Conservation (phyloP, 116 monocot genomes). For the Thalassia testudinum region DNA sequence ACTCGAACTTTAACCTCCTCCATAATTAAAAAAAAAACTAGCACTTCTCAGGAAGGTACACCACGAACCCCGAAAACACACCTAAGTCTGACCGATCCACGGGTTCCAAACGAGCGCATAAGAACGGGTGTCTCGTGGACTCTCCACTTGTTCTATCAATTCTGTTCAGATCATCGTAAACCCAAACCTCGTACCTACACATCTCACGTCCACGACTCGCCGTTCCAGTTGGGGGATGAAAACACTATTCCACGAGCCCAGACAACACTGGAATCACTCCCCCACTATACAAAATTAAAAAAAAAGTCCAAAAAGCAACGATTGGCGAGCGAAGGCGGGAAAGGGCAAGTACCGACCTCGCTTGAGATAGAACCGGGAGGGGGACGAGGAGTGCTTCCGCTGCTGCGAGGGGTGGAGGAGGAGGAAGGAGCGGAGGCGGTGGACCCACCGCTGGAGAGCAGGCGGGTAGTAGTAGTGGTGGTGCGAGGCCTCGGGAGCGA, state of each 20-base stretch:
- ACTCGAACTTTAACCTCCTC: too few species aligned
- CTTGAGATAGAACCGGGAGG: constrained; percentile 49
- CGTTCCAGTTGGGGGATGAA: background rate
- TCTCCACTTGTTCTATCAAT: too few species aligned
- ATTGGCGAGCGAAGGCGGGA: background rate
- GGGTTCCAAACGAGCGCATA: too few species aligned
- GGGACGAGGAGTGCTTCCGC: constrained; percentile 2
- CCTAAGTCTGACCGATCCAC: too few species aligned
- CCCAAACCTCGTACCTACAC: background rate
- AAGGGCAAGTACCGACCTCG: constrained; percentile 17
- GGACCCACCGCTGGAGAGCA: constrained; percentile 36
- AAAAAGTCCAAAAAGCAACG: background rate
- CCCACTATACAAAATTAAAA: background rate
- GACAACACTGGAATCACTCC: too few species aligned
- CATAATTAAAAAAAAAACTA: too few species aligned
- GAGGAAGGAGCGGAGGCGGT: constrained; percentile 20
- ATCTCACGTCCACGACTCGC: background rate
- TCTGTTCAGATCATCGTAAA: too few species aligned
- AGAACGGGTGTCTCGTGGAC: too few species aligned
- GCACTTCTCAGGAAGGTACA: too few species aligned
- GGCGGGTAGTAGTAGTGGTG: background rate
- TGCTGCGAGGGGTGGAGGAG: constrained; percentile 13
- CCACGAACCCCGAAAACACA: too few species aligned
- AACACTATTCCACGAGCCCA: background rate
- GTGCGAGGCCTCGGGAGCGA: constrained; percentile 20